Evolutionary conservation across 78 protist genomes (phyloP).

Genomic region (Dictyostelium discoideum): dicty_2.7 NC_007090.3:52001-52500

Average conservation of each 20-base stretch:
- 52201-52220: too few species aligned
- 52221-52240: background rate
- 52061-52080: background rate
- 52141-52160: too few species aligned
- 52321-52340: constrained; percentile 36
- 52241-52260: background rate
- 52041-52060: too few species aligned
- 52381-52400: constrained; percentile 85
- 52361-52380: constrained; percentile 85
- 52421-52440: constrained; percentile 91
- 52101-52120: background rate
- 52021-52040: background rate
- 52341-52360: constrained; percentile 75
- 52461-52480: constrained; percentile 64
- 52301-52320: constrained; percentile 6
- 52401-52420: constrained; percentile 89
- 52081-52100: too few species aligned
- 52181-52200: too few species aligned
- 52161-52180: too few species aligned
- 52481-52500: constrained; percentile 89
- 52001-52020: background rate
- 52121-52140: too few species aligned
- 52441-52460: constrained; percentile 87
- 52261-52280: too few species aligned
- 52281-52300: background rate